Evolutionary conservation across 2,329 filamentous ascomycete species (phyloP).

Genomic region (Penicillium brevicompactum): DNA sequence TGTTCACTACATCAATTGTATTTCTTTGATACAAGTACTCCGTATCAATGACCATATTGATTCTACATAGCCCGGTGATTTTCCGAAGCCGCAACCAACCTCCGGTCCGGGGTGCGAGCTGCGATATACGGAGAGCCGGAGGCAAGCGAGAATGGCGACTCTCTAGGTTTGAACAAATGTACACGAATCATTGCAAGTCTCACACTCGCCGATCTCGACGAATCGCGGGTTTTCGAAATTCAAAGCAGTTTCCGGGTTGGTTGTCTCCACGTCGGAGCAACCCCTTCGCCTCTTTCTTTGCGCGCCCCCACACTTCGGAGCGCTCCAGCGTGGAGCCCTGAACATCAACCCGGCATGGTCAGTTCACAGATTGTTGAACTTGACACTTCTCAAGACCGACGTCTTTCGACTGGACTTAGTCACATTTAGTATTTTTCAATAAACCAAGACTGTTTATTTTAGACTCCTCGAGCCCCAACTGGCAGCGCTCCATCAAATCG

Average conservation of each 20-base stretch:
- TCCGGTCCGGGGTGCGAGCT: too few relatives aligned
- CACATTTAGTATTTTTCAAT: not conserved
- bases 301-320: not conserved
- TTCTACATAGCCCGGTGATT: too few relatives aligned
- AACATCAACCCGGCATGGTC: not conserved
- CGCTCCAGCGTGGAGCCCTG: slow-evolving; percentile 4
- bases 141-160: not conserved
- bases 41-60: too few relatives aligned
- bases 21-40: too few relatives aligned
- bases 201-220: not conserved
- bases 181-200: not conserved
- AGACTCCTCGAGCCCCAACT: not conserved
- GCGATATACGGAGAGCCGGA: not conserved
- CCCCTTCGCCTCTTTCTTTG: not conserved
- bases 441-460: not conserved
- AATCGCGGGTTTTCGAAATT: not conserved
- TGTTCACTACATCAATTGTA: too few relatives aligned
- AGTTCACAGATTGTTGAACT: not conserved
- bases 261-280: not conserved
- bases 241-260: not conserved
- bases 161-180: not conserved
- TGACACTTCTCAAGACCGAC: not conserved
- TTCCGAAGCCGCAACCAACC: too few relatives aligned
- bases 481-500: not conserved
- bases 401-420: not conserved